Percentiles rank a stretch among this genome's conserved stretches.
Evolutionary conservation across 371 early-diverging fungal genomes (phyloP).

Genomic region (Apophysomyces sp.): DNA sequence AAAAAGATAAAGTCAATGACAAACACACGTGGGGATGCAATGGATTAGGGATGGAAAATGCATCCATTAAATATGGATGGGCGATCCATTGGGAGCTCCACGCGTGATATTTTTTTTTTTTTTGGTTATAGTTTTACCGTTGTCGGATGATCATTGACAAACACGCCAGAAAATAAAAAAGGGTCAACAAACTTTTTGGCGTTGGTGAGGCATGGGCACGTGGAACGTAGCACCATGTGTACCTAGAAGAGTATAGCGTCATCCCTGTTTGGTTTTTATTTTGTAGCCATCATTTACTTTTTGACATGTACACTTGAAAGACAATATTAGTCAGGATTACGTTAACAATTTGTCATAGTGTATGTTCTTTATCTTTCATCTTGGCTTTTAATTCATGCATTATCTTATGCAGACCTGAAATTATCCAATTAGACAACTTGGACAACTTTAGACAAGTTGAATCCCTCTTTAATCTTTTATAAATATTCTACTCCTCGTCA

Average conservation of each 20-base stretch:
- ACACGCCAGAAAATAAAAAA: constrained; percentile 2
- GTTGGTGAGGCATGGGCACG: not conserved
- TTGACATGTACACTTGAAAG: not conserved
- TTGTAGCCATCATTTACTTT: not conserved
- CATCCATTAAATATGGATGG: not conserved
- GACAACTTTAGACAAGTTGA: too few relatives aligned
- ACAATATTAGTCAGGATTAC: not conserved
- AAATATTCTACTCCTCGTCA: too few relatives aligned
- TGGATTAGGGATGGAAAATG: not conserved
- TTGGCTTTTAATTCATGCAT: too few relatives aligned
- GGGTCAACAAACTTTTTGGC: constrained; percentile 3
- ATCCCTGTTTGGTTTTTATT: not conserved
- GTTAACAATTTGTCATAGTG: too few relatives aligned
- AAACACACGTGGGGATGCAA: constrained; percentile 2
- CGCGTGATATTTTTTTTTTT: not conserved
- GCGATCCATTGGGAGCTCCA: not conserved
- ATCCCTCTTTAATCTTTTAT: too few relatives aligned
- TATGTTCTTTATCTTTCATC: too few relatives aligned
- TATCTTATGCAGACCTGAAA: too few relatives aligned
- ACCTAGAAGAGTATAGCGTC: not conserved
- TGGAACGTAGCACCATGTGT: constrained; percentile 3
- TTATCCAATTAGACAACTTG: too few relatives aligned
- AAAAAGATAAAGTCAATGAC: not conserved
- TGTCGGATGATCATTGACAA: not conserved
- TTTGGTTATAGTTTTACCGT: not conserved